phyloP scores from a whole-genome alignment of 495 filamentous ascomycete species.

The Trichoderma reesei region DNA sequence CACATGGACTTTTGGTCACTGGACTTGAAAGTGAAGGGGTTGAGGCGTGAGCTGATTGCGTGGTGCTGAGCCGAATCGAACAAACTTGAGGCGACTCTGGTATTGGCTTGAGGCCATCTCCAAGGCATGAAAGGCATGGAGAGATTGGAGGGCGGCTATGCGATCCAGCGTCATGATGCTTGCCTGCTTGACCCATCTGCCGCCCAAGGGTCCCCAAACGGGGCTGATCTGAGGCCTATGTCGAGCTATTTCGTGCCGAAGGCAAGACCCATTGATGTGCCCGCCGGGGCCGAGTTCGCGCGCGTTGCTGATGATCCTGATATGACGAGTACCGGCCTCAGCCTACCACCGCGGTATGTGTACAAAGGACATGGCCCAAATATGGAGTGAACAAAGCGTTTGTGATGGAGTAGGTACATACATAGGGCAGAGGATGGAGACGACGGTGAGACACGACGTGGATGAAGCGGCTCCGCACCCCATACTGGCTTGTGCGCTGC shows the following conservation, averaged over 20 bases:
- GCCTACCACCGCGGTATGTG: too few species aligned
- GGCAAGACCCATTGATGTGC: conserved; percentile 8
- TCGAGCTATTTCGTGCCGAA: conserved; percentile 8
- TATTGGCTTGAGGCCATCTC: neutral
- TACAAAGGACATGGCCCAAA: too few species aligned
- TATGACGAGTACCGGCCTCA: conserved; percentile 4
- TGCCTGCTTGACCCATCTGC: neutral
- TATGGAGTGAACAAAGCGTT: too few species aligned
- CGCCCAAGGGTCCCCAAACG: neutral
- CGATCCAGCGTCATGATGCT: neutral
- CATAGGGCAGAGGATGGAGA: conserved; percentile 5
- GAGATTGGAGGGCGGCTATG: neutral
- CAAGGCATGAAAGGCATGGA: neutral
- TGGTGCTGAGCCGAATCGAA: neutral
- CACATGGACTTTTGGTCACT: conserved; percentile 8
- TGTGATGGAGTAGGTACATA: neutral
- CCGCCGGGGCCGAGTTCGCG: conserved; percentile 1
- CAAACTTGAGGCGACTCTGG: neutral
- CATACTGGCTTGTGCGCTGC: conserved; percentile 7
- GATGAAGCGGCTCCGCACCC: conserved; percentile 5
- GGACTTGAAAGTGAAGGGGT: conserved; percentile 1
- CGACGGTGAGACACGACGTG: conserved; percentile 5
- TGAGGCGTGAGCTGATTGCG: neutral
- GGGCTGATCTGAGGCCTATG: conserved; percentile 3
- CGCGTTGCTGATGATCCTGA: conserved; percentile 6